Conservation (phyloP, 805 yeast genomes). For the Spathaspora girioi region DNA sequence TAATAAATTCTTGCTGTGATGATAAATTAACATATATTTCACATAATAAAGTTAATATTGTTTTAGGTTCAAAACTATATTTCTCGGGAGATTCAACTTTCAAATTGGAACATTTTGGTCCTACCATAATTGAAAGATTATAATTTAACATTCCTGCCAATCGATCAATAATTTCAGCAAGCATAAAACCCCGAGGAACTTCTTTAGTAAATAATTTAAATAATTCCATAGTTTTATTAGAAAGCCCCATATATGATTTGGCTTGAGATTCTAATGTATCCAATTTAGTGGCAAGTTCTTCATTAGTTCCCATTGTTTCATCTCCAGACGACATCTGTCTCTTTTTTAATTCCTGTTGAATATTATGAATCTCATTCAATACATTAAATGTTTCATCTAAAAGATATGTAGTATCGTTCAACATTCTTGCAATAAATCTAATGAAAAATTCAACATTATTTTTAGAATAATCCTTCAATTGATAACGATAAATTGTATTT, state of each 20-base stretch:
- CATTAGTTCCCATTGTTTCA: slow-evolving; percentile 49
- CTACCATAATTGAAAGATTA: slow-evolving; percentile 87
- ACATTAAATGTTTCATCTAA: slow-evolving; percentile 87
- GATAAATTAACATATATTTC: slow-evolving; percentile 75
- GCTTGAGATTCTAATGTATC: slow-evolving; percentile 61
- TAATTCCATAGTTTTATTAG: slow-evolving; percentile 76
- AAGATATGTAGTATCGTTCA: slow-evolving; percentile 89
- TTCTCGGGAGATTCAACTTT: slow-evolving; percentile 81
- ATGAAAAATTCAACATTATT: slow-evolving; percentile 80
- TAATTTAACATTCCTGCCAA: slow-evolving; percentile 95
- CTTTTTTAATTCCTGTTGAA: slow-evolving; percentile 60
- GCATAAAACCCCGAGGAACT: slow-evolving; percentile 80
- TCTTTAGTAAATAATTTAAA: slow-evolving; percentile 81
- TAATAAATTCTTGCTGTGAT: slow-evolving; percentile 58
- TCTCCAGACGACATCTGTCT: slow-evolving; percentile 36
- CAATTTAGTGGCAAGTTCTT: slow-evolving; percentile 58
- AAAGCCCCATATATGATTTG: slow-evolving; percentile 73
- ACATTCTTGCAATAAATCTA: slow-evolving; percentile 88
- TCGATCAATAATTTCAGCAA: slow-evolving; percentile 88
- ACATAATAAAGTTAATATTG: slow-evolving; percentile 62
- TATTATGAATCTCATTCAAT: slow-evolving; percentile 69
- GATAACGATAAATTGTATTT: slow-evolving; percentile 61
- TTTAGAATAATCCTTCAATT: slow-evolving; percentile 64
- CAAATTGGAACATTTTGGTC: slow-evolving; percentile 87
- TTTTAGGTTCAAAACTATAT: slow-evolving; percentile 79